Percentiles rank a stretch among this genome's conserved stretches.
phyloP scores from a whole-genome alignment of 768 basidiomycete genomes.

The Steccherinum ochraceum region DNA sequence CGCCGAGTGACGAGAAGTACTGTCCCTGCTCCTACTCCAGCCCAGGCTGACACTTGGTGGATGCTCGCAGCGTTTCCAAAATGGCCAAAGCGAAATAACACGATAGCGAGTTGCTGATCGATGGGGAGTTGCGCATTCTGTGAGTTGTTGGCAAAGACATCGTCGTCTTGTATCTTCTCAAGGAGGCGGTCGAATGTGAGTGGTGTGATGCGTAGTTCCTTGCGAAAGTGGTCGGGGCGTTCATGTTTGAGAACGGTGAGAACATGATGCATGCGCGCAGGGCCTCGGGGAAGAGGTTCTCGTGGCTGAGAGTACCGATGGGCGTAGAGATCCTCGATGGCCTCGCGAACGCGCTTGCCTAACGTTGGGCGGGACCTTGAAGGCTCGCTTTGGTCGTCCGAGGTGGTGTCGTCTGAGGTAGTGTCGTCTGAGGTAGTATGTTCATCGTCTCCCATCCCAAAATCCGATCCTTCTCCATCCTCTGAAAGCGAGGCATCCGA shows the following conservation, averaged over 20 bases:
- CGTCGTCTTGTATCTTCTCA: slow-evolving; percentile 13
- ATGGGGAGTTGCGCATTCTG: slow-evolving; percentile 21
- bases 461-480: too few relatives aligned
- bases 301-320: background rate
- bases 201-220: slow-evolving; percentile 24
- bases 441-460: too few relatives aligned
- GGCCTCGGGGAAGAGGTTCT: slow-evolving; percentile 4
- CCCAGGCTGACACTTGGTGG: slow-evolving; percentile 30
- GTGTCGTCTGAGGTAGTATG: too few relatives aligned
- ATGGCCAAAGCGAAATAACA: slow-evolving; percentile 33
- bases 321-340: background rate
- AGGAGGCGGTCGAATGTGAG: slow-evolving; percentile 30
- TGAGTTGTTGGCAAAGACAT: slow-evolving; percentile 24
- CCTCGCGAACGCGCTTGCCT: too few relatives aligned
- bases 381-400: too few relatives aligned
- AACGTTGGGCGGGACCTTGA: too few relatives aligned
- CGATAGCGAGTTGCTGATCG: slow-evolving; percentile 29
- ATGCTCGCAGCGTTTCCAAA: slow-evolving; percentile 31
- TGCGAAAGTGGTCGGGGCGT: slow-evolving; percentile 24
- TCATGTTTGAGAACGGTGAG: slow-evolving; percentile 16
- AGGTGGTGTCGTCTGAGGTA: too few relatives aligned
- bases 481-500: too few relatives aligned
- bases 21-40: slow-evolving; percentile 29
- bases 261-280: slow-evolving; percentile 10
- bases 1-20: slow-evolving; percentile 21